Conservation (phyloP, 306 rosid species). For the Dryas octopetala region DNA sequence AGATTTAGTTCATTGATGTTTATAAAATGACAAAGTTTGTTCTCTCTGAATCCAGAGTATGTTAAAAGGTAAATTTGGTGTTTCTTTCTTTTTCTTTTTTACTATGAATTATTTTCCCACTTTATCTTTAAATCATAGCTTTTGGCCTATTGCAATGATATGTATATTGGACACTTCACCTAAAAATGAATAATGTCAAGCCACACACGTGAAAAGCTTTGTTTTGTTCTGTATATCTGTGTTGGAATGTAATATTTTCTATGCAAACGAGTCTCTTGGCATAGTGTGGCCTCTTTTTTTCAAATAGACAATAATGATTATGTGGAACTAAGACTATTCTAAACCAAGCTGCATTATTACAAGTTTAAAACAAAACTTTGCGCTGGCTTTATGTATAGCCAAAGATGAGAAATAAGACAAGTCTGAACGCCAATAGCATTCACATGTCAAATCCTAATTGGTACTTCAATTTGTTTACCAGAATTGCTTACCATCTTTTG, state of each 20-base stretch:
- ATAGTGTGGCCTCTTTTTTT: neutral
- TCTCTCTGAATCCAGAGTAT: too few relatives aligned
- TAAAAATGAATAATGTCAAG: neutral
- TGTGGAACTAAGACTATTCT: too few relatives aligned
- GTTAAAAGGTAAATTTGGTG: too few relatives aligned
- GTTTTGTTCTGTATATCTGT: neutral
- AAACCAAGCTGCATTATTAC: neutral
- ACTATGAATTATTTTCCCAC: neutral
- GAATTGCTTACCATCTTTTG: neutral
- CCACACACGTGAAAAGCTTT: neutral
- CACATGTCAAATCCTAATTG: neutral
- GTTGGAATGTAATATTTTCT: neutral
- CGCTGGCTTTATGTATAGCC: neutral
- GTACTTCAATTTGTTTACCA: neutral
- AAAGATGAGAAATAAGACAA: slow-evolving; percentile 13
- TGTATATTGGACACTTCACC: neutral
- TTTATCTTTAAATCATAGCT: too few relatives aligned
- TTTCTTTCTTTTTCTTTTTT: neutral
- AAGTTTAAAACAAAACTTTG: neutral
- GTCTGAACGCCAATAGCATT: neutral
- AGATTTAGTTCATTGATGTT: neutral
- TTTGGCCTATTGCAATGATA: too few relatives aligned
- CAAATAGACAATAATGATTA: neutral
- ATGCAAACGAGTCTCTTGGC: neutral
- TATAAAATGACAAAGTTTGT: too few relatives aligned